These are phyloP conservation scores for Xanthoceras sorbifolium DNA, from an alignment of 345 rosid species.

Conservation along the genomic window DNA sequence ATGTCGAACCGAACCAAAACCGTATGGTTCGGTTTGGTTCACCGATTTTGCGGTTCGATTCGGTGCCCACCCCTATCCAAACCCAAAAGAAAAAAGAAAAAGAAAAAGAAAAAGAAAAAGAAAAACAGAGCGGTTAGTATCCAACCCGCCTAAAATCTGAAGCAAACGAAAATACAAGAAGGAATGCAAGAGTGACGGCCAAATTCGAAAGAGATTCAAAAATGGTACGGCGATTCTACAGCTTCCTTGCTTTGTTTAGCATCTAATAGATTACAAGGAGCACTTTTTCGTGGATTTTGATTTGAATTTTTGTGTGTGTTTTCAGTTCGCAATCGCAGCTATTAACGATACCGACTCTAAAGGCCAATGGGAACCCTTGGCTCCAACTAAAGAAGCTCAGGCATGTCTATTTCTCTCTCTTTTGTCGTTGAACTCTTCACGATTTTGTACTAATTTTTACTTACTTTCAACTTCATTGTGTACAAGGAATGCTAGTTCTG, in stretches of 20 bases:
- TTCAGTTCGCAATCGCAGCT: conserved; percentile 93
- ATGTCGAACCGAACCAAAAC: too few species aligned
- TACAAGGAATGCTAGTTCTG: not conserved
- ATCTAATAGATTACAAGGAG: not conserved
- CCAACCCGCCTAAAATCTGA: conserved; percentile 22
- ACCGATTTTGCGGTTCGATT: too few species aligned
- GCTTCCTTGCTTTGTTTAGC: not conserved
- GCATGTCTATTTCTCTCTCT: conserved; percentile 31
- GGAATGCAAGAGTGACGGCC: not conserved
- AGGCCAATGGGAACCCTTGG: conserved; percentile 94
- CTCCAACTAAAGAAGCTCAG: conserved; percentile 99
- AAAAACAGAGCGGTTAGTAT: not conserved
- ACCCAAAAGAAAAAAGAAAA: not conserved
- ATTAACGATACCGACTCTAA: conserved; percentile 85
- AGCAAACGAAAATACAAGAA: not conserved
- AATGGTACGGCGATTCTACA: conserved; percentile 18
- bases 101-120: not conserved
- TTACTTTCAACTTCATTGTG: not conserved
- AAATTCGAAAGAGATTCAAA: not conserved
- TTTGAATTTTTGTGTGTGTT: not conserved
- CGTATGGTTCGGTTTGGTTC: too few species aligned
- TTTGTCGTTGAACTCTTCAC: not conserved
- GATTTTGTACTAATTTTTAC: not conserved
- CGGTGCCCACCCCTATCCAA: too few species aligned
- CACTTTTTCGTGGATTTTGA: not conserved